Base-by-base conservation (phyloP, 164 flowering plant genomes). In the Pachysandra terminalis region DNA sequence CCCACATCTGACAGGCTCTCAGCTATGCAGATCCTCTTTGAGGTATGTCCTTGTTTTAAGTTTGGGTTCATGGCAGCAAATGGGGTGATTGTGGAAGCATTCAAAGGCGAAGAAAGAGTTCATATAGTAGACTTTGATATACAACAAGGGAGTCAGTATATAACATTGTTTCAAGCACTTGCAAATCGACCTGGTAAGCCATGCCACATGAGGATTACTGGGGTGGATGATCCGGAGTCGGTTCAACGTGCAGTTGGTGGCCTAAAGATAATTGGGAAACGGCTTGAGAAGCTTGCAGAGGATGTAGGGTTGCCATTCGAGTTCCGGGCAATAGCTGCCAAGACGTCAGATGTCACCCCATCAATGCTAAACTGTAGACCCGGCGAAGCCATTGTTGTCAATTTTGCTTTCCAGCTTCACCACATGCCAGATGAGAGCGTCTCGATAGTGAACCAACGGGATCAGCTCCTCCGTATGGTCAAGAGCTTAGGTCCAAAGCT, bases 381-480 rank as follows among this genome's bases (percentile, higher is more conserved):
- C 0, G 83, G 81, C 21, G 99, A 95, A 64, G 93, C 91, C 24
- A 74, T 95, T 9, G 21, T 95, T 0, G 97, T 95, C 25, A 95
- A 95, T 79, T 95, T 92, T 80, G 96, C 99, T 1, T 95, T 92
- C 76, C 99, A 86, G 81, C 97, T 92, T 17, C 99, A 95, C 74
- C 99, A 95, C 84, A 88, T 95, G 96, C 99, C 99, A 0, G 99
- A 95, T 60, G 99, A 95, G 80, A 92, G 99, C 37, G 99, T 95
- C 51, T 90, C 99, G 19, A 90, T 91, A 0, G 83, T 90, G 58
- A 95, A 95, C 68, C 73, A 87, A 65, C 74, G 97, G 54, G 97
- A 95, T 80, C 87, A 72, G 71, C 98, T 95, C 54, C 95, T 95
- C 32, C 87, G 90, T 15, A 89, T 89, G 93, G 93, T 90, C 0